Evolutionary conservation across 805 yeast species (phyloP), one percentile per base, ranked within the genome.

Genomic region (Saccharomycopsis fibuligera): DNA sequence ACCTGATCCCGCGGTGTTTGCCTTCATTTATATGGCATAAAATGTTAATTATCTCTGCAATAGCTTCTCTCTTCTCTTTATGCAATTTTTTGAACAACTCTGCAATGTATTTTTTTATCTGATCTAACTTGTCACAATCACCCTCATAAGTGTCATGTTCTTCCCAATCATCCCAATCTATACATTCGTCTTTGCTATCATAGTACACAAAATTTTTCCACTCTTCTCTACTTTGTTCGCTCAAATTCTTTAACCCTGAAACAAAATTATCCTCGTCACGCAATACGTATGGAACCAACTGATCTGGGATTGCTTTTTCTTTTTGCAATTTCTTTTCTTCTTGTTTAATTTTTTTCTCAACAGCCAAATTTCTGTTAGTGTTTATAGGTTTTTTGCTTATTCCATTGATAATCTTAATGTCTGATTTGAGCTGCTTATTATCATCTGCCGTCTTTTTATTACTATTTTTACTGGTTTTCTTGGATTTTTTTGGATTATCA

Each of bases 21-120:
- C 53, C 53, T 41, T 49, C 53, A 14, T 49, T 45, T 10, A 49
- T 8, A 31, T 49, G 53, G 14, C 38, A 16, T 9, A 49, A 19
- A 25, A 49, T 21, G 22, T 35, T 24, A 3, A 49, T 31, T 14
- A 40, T 23, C 9, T 46, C 45, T 9, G 44, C 49, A 29, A 49
- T 40, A 2, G 40, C 37, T 10, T 35, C 31, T 31, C 24, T 35
- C 24, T 49, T 35, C 24, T 40, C 47, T 27, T 45, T 22, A 5
- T 45, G 25, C 10, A 50, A 12, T 5, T 10, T 27, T 25, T 27
- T 31, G 10, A 45, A 16, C 17, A 37, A n/a, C 3, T 37, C 41
- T 3, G 36, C 23, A 4, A 50, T 29, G 29, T 27, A 45, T 14
- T 39, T 42, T 30, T 43, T 47, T 19, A 46, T 37, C 29, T 47